Base-by-base conservation (phyloP, 441 rosid genomes). In the Mallotus repandus region DNA sequence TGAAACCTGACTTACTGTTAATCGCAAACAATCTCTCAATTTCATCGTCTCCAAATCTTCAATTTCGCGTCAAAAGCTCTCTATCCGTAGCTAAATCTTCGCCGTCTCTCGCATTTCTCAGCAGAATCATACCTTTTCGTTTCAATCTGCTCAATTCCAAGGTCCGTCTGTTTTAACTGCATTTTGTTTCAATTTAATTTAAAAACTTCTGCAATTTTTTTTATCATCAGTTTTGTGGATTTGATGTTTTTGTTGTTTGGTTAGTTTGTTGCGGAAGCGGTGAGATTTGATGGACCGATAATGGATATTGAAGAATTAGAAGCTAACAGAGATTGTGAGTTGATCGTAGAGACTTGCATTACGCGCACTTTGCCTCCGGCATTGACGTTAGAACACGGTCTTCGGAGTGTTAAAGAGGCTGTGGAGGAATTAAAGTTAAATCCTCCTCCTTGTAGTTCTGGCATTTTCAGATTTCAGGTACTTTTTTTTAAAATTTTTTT, bases 291-390 rank as follows among this genome's bases (percentile, higher is more conserved):
- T 68, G 92, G 89, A n/a, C 92, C 89, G 41, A 18, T 87, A 54
- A 21, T 82, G 45, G 83, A 80, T 74, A 69, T 57, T n/a, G 76
- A 73, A 0, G 87, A 72, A 48, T 50, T 82, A 59, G 83, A 82
- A 14, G 79, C 50, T 52, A 86, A 58, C 50, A 87, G 83, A 74
- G 89, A 87, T 58, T 81, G 78, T 49, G 88, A 83, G 50, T 66
- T 86, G 71, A 78, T 81, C 76, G 86, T 95, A 54, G 92, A 90
- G 83, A 85, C 83, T 16, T 88, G 89, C 78, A 74, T 91, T 74
- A 90, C 88, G 19, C 87, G 89, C 63, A 88, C 86, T 58, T 81
- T 91, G 79, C 86, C 92, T 67, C 97, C 94, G 48, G 98, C 95
- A 12, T 83, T 95, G 86, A 85, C 93, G 65, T 88, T 95, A 67